Base-by-base conservation (phyloP, 2,329 filamentous ascomycete genomes). In the Diaporthe amygdali region DNA sequence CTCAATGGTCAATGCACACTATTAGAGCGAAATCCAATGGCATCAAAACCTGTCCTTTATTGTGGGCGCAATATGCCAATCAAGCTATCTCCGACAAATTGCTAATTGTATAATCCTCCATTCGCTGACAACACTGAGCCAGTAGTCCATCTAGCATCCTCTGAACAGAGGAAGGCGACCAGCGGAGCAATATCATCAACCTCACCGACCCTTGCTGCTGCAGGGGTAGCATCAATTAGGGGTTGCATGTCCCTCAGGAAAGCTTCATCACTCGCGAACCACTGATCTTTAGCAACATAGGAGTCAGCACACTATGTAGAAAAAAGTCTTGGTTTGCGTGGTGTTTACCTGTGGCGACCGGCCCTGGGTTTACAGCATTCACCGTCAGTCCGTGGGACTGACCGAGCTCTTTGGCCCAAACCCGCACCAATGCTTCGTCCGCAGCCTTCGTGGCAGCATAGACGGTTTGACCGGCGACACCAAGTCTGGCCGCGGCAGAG, bases 381-480 rank as follows among this genome's bases (percentile, higher is more conserved):
- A 90, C 88, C 5, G 87, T 90, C 22, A 83, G 85, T 10, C 25
- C 25, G 37, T 61, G 41, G 25, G 84, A 80, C 74, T 89, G 87
- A 15, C 88, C 87, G 5, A 91, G 79, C 79, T 91, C 89, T 20
- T 88, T 83, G 3, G 87, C 83, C 89, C 89, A 91, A 0, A 87
- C 86, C n/a, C 89, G 82, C 20, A 89, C 90, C 85, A 91, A 89
- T 44, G 87, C 85, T 77, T 91, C 89, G 7, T 91, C 78, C 0
- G 89, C 88, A 1, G 87, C 89, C 76, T 91, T 91, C 55, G 86
- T 89, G 20, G 87, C 89, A 9, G 87, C 88, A 75, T 91, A 91
- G 61, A 91, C 83, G 14, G 85, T n/a, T n/a, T n/a, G n/a, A n/a
- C n/a, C n/a, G n/a, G n/a, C n/a, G n/a, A n/a, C n/a, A n/a, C n/a